Percentiles rank a stretch among this genome's conserved stretches.
Evolutionary conservation across 192 early-diverging fungal genomes (phyloP).

Genomic region (Entomortierella parvispora): DNA sequence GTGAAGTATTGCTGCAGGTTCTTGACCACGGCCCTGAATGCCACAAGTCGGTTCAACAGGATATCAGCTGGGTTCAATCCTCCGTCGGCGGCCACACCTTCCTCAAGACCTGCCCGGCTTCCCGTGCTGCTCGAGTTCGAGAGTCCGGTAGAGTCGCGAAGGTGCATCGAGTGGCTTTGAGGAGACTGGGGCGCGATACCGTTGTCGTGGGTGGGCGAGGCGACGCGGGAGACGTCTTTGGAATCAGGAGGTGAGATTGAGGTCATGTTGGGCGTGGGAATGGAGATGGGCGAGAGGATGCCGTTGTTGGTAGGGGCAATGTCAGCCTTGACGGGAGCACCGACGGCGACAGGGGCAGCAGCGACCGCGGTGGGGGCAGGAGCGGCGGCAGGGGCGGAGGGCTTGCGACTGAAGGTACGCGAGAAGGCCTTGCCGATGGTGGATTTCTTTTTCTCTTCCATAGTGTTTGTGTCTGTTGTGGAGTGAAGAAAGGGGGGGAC

Average conservation of each 20-base stretch:
- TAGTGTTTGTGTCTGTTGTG: background rate
- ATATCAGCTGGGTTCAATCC: slow-evolving; percentile 54
- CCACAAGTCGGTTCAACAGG: slow-evolving; percentile 47
- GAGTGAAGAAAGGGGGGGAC: background rate
- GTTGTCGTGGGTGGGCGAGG: slow-evolving; percentile 10
- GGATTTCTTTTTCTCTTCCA: slow-evolving; percentile 51
- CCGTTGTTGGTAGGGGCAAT: background rate
- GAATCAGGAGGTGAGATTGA: slow-evolving; percentile 21
- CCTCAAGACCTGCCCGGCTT: slow-evolving; percentile 46
- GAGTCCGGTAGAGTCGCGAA: slow-evolving; percentile 33
- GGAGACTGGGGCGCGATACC: slow-evolving; percentile 40
- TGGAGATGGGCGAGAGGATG: slow-evolving; percentile 26
- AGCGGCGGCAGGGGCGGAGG: background rate
- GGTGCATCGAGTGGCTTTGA: slow-evolving; percentile 16
- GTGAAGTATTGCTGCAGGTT: slow-evolving; percentile 49
- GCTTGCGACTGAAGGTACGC: slow-evolving; percentile 45
- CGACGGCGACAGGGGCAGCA: slow-evolving; percentile 1
- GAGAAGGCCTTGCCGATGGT: slow-evolving; percentile 46
- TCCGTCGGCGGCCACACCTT: slow-evolving; percentile 1
- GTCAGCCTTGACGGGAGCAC: background rate
- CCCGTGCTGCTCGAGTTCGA: slow-evolving; percentile 25
- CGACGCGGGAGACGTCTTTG: slow-evolving; percentile 8
- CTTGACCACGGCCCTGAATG: slow-evolving; percentile 51
- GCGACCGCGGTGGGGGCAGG: background rate
- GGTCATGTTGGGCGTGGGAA: slow-evolving; percentile 20